phyloP scores from a whole-genome alignment of 2,329 filamentous ascomycete genomes.

The Aspergillus felis region DNA sequence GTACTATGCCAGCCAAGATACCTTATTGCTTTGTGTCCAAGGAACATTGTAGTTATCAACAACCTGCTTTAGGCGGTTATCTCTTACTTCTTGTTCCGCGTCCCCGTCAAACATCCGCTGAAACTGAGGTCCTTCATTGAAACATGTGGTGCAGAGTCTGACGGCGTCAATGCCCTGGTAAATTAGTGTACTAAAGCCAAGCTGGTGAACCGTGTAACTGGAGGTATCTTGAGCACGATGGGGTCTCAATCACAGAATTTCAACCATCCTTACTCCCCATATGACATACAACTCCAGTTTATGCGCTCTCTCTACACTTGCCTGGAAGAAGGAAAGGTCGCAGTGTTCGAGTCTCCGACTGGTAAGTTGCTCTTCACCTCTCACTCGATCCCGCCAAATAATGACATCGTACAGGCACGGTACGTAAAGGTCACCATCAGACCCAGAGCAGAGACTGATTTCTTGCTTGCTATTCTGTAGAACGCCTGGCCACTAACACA shows the following conservation, averaged over 20 bases:
- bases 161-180: neutral
- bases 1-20: too few relatives aligned
- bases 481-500: neutral
- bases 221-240: conserved; percentile 22
- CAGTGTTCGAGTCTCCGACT: conserved; percentile 90
- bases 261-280: conserved; percentile 82
- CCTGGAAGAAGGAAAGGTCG: conserved; percentile 73
- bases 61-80: too few relatives aligned
- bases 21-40: neutral
- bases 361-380: conserved; percentile 51
- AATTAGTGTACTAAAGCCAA: neutral
- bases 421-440: conserved; percentile 23
- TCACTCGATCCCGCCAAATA: neutral
- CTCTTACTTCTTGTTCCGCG: neutral
- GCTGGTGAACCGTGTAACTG: neutral
- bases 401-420: conserved; percentile 35
- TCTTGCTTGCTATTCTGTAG: neutral
- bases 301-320: conserved; percentile 80
- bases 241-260: conserved; percentile 54
- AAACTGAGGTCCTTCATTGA: neutral
- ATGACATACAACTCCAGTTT: conserved; percentile 81
- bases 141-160: neutral
- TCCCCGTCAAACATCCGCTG: neutral
- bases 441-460: neutral
- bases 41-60: neutral